Conservation (phyloP, 108 stramenopile species). For the Skeletonema menzelii region DNA sequence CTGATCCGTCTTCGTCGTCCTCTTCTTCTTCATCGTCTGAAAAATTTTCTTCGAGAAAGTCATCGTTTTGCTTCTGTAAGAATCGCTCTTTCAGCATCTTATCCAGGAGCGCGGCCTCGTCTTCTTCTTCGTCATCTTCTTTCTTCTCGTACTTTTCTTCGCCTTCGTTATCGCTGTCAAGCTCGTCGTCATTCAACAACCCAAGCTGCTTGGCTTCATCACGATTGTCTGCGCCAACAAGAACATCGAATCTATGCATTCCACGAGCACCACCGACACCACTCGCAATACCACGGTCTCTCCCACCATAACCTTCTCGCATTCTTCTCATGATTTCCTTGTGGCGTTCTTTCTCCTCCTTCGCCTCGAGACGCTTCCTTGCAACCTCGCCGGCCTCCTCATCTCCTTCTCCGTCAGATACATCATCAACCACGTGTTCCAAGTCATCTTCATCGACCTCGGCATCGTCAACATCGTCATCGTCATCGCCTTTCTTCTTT, state of each 20-base stretch:
- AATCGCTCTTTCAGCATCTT: slow-evolving; percentile 85
- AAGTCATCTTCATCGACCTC: slow-evolving; percentile 76
- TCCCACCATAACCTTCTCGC: slow-evolving; percentile 90
- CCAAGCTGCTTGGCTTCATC: slow-evolving; percentile 85
- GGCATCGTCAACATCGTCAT: slow-evolving; percentile 61
- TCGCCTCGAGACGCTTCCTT: slow-evolving; percentile 52
- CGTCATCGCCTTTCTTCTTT: slow-evolving; percentile 76
- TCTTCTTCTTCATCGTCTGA: slow-evolving; percentile 74
- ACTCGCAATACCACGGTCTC: slow-evolving; percentile 81
- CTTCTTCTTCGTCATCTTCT: slow-evolving; percentile 74
- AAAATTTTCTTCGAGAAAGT: slow-evolving; percentile 70
- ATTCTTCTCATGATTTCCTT: slow-evolving; percentile 87
- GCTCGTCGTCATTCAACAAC: slow-evolving; percentile 84
- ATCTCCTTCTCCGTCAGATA: slow-evolving; percentile 89
- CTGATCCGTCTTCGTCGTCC: slow-evolving; percentile 39
- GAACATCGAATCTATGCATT: slow-evolving; percentile 74
- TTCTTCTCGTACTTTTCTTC: slow-evolving; percentile 46
- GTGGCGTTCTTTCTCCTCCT: slow-evolving; percentile 87
- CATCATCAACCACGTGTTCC: slow-evolving; percentile 85
- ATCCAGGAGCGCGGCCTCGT: slow-evolving; percentile 79
- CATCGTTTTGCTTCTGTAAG: slow-evolving; percentile 59
- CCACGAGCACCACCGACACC: slow-evolving; percentile 78
- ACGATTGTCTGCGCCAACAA: slow-evolving; percentile 87
- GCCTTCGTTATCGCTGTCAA: slow-evolving; percentile 77
- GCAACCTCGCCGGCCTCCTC: slow-evolving; percentile 80